Conservation (phyloP, 1,284 basidiomycete genomes). For the Anthracocystis setariae region DNA sequence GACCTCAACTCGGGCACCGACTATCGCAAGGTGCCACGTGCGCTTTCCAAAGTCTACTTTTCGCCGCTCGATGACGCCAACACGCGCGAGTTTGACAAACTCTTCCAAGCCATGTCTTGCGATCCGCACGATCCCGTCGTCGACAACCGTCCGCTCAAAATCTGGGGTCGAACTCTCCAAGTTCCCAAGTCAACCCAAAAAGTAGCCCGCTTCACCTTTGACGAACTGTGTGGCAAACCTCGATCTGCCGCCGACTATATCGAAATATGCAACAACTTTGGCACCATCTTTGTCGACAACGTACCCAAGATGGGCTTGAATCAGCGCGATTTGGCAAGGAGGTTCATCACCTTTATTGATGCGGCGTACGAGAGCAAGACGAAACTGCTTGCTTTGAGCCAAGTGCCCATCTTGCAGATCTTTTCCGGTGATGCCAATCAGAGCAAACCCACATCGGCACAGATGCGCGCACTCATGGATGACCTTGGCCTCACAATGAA, state of each 20-base stretch:
- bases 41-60: constrained; percentile 88
- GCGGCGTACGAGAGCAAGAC: constrained; percentile 71
- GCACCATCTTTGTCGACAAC: constrained; percentile 86
- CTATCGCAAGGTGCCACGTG: constrained; percentile 67
- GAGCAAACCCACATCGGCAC: constrained; percentile 49
- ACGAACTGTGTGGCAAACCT: constrained; percentile 87
- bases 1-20: constrained; percentile 95
- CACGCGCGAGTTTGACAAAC: constrained; percentile 78
- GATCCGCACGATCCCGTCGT: constrained; percentile 74
- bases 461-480: constrained; percentile 66
- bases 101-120: constrained; percentile 78
- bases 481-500: constrained; percentile 63
- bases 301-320: constrained; percentile 86
- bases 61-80: constrained; percentile 79
- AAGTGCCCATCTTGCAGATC: constrained; percentile 64
- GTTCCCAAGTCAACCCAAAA: constrained; percentile 74
- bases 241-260: constrained; percentile 95
- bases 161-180: constrained; percentile 86
- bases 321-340: constrained; percentile 84
- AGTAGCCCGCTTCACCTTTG: constrained; percentile 87
- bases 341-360: constrained; percentile 98
- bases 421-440: constrained; percentile 53
- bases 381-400: constrained; percentile 55
- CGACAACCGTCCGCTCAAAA: constrained; percentile 76
- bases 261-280: constrained; percentile 87